These are phyloP conservation scores for Fusarium oligoseptatum DNA, from an alignment of 2,329 filamentous ascomycete genomes.

Conservation along the genomic window DNA sequence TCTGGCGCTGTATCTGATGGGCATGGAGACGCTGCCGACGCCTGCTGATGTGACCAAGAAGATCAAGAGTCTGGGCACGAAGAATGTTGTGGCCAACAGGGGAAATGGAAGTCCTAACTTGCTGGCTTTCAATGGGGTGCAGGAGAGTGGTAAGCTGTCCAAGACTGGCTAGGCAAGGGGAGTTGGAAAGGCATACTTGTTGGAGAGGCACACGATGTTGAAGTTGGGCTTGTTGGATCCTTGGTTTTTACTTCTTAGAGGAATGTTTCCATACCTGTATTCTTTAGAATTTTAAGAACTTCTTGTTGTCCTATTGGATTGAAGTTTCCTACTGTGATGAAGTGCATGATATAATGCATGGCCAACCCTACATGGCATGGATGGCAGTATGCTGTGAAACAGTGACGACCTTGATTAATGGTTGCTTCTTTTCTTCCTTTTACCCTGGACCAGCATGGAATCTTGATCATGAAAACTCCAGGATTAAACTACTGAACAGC, in stretches of 20 bases:
- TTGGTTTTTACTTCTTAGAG: background rate
- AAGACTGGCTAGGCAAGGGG: background rate
- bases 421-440: background rate
- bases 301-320: background rate
- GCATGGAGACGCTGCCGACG: constrained; percentile 50
- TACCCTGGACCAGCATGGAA: background rate
- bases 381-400: background rate
- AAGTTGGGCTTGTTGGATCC: background rate
- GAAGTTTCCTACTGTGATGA: background rate
- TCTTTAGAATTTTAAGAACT: background rate
- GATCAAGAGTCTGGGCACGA: constrained; percentile 58
- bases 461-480: background rate
- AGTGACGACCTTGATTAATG: background rate
- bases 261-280: background rate
- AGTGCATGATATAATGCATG: background rate
- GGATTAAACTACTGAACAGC: too few species aligned
- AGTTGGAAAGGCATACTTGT: background rate
- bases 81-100: constrained; percentile 52
- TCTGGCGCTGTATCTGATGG: constrained; percentile 66
- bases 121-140: constrained; percentile 62
- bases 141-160: background rate
- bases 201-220: background rate
- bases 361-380: background rate
- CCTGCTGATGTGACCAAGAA: constrained; percentile 58
- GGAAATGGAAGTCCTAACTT: constrained; percentile 57